Conservation (phyloP, 768 basidiomycete species). For the Russula ochroleuca region DNA sequence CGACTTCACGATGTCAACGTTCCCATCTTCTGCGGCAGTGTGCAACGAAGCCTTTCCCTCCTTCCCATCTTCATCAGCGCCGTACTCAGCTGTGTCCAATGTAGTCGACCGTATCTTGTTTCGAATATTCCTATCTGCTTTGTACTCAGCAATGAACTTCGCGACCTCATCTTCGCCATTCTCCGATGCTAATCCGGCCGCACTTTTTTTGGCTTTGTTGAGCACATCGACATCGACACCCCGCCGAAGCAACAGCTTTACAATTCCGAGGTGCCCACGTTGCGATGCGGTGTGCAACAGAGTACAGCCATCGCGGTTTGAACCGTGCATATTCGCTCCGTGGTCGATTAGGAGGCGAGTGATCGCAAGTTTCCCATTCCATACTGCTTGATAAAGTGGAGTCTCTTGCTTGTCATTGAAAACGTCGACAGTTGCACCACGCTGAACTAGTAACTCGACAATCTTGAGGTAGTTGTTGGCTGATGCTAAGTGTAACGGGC, state of each 20-base stretch:
- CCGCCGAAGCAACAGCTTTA: neutral
- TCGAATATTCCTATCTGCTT: neutral
- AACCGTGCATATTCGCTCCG: neutral
- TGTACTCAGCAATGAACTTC: neutral
- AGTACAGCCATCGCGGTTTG: neutral
- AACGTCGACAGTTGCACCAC: neutral
- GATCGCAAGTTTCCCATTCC: neutral
- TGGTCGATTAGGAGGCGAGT: neutral
- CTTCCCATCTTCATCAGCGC: neutral
- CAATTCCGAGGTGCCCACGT: neutral
- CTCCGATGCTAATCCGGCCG: neutral
- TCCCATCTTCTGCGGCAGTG: neutral
- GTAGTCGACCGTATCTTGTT: neutral
- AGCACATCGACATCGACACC: neutral
- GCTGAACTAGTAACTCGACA: neutral
- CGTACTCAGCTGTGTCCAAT: neutral
- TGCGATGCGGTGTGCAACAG: neutral
- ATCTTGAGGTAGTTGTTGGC: neutral
- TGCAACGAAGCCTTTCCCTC: neutral
- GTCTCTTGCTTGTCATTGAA: neutral
- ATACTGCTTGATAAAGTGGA: neutral
- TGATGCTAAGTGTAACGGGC: neutral
- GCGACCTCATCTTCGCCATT: neutral
- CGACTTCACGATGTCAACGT: neutral
- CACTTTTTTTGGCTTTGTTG: neutral